These are phyloP conservation scores for Exophiala aquamarina DNA, from an alignment of 2,329 filamentous ascomycete genomes.

Conservation along the genomic window DNA sequence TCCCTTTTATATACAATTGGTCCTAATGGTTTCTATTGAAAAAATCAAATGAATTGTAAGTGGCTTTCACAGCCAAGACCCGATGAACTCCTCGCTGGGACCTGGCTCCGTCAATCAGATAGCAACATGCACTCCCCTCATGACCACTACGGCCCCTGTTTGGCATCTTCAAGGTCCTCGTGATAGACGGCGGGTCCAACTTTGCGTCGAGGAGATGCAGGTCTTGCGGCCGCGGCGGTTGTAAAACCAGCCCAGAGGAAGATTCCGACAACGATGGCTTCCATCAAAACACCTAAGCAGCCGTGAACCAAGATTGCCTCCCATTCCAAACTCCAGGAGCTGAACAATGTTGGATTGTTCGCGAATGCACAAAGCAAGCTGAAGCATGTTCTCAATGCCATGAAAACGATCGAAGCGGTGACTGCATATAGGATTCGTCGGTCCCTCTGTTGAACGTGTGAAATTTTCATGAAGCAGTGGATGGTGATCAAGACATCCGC, in stretches of 20 bases:
- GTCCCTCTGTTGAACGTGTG: conserved; percentile 44
- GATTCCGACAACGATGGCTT: conserved; percentile 49
- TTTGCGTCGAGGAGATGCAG: background rate
- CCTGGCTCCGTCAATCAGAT: too few species aligned
- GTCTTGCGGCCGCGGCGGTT: conserved; percentile 1
- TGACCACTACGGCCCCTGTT: too few species aligned
- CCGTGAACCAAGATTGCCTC: conserved; percentile 44
- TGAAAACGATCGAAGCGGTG: conserved; percentile 46
- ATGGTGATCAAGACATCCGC: conserved; percentile 34
- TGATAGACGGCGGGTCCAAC: background rate
- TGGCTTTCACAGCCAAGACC: too few species aligned
- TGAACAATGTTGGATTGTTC: conserved; percentile 42
- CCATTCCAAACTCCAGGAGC: conserved; percentile 32
- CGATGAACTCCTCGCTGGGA: too few species aligned
- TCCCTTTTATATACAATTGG: too few species aligned
- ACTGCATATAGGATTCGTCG: conserved; percentile 48
- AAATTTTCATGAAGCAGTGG: conserved; percentile 31
- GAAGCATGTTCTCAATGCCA: conserved; percentile 53
- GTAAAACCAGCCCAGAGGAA: conserved; percentile 36
- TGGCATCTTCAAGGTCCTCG: too few species aligned
- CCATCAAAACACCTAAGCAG: conserved; percentile 52
- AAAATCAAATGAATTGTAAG: too few species aligned
- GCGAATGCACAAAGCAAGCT: conserved; percentile 45
- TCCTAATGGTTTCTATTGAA: too few species aligned
- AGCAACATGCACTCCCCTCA: too few species aligned